phyloP scores from a whole-genome alignment of 768 basidiomycete species.

The Xanthoconium stramineum region DNA sequence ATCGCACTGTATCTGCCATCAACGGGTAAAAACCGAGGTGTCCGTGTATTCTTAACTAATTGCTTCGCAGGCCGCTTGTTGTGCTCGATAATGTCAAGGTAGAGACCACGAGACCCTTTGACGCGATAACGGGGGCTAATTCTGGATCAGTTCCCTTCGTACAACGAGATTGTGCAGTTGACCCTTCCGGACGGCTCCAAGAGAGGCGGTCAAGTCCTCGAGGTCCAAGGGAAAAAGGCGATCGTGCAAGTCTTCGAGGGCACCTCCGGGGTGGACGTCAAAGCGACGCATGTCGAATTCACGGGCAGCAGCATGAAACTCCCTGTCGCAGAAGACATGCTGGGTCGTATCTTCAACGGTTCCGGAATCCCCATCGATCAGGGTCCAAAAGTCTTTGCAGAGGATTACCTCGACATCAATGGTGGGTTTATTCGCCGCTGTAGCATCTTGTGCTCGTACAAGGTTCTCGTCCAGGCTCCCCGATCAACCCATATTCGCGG shows the following conservation, averaged over 20 bases:
- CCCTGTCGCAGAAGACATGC: conserved; percentile 97
- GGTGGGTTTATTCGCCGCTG: conserved; percentile 48
- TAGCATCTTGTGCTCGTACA: conserved; percentile 9
- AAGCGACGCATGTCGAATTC: conserved; percentile 96
- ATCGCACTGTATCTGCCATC: conserved; percentile 97
- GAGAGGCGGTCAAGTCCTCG: conserved; percentile 95
- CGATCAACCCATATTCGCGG: conserved; percentile 96
- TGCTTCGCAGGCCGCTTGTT: conserved; percentile 75
- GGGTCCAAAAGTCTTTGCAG: conserved; percentile 98
- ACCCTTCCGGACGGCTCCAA: conserved; percentile 94
- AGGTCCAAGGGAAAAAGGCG: conserved; percentile 98
- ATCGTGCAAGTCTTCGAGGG: conserved; percentile 99
- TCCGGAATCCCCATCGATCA: conserved; percentile 97
- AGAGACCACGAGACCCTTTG: conserved; percentile 18
- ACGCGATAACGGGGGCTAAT: conserved; percentile 13
- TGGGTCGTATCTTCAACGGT: conserved; percentile 98
- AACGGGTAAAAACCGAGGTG: conserved; percentile 68
- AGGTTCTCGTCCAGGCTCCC: conserved; percentile 63
- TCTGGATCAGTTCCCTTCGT: conserved; percentile 78
- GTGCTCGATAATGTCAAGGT: conserved; percentile 99
- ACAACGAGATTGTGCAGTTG: conserved; percentile 96
- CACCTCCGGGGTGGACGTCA: conserved; percentile 95
- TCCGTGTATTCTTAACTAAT: conserved; percentile 7
- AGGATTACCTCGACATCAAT: conserved; percentile 99
- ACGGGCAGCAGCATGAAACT: conserved; percentile 99